A percentile compares a stretch with the other conserved stretches of the same genome.
These are phyloP conservation scores for Aureobasidium sp. DNA, from an alignment of 2,329 filamentous ascomycete genomes.

Conservation along the genomic window DNA sequence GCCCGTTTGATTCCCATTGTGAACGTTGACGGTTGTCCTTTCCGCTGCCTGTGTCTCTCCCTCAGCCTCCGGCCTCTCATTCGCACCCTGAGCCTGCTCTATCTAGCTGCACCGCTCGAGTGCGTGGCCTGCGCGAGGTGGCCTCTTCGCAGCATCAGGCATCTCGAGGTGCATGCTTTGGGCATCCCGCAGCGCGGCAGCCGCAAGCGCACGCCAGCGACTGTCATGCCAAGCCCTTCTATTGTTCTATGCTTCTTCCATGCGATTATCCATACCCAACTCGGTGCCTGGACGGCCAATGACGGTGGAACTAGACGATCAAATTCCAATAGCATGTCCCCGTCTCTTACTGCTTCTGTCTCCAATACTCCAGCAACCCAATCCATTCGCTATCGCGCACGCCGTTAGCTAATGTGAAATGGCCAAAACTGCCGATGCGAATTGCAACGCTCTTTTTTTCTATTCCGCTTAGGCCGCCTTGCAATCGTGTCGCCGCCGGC, in stretches of 20 bases:
- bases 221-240: not conserved
- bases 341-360: conserved; percentile 7
- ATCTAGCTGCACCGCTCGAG: not conserved
- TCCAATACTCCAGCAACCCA: conserved; percentile 1
- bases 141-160: not conserved
- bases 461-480: not conserved
- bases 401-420: not conserved
- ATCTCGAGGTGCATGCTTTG: conserved; percentile 2
- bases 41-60: not conserved
- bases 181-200: not conserved
- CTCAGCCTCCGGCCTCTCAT: too few species aligned
- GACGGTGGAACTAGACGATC: conserved; percentile 14
- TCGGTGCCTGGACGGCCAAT: not conserved
- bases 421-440: conserved; percentile 11
- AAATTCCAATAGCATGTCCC: conserved; percentile 3
- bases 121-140: not conserved
- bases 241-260: conserved; percentile 8
- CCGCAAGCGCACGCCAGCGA: not conserved
- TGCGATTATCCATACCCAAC: not conserved
- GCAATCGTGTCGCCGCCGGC: not conserved
- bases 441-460: conserved; percentile 8
- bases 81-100: not conserved
- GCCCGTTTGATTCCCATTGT: not conserved
- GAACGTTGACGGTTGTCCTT: not conserved
- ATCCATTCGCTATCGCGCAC: not conserved